These are phyloP conservation scores for Aspergillus campestris DNA, from an alignment of 495 filamentous ascomycete species.

Conservation along the genomic window DNA sequence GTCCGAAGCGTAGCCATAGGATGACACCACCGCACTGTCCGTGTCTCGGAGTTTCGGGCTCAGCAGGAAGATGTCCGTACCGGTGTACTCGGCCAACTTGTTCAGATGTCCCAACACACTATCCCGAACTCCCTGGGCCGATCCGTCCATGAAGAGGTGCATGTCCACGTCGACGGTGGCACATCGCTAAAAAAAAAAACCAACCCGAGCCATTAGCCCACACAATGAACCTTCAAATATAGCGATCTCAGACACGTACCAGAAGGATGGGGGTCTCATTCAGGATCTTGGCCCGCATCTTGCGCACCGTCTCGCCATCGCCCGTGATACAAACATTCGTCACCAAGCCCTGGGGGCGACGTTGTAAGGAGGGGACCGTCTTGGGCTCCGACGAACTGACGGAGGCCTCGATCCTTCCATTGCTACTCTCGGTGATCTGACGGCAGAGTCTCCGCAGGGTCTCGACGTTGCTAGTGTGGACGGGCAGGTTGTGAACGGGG, in stretches of 20 bases:
- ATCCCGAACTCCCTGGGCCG: constrained; percentile 54
- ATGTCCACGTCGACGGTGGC: constrained; percentile 88
- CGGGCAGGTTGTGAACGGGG: constrained; percentile 75
- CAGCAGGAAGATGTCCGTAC: constrained; percentile 91
- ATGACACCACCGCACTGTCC: constrained; percentile 44
- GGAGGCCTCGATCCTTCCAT: constrained; percentile 64
- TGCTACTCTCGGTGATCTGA: constrained; percentile 63
- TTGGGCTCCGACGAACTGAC: constrained; percentile 80
- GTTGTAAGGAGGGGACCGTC: constrained; percentile 54
- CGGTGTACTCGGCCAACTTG: constrained; percentile 72
- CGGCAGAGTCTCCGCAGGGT: constrained; percentile 67
- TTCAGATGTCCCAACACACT: constrained; percentile 80
- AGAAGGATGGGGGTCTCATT: constrained; percentile 80
- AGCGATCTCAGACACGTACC: constrained; percentile 45
- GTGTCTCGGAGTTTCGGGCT: constrained; percentile 60
- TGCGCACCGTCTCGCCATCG: constrained; percentile 70
- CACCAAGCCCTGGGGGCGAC: constrained; percentile 63
- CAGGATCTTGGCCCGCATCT: constrained; percentile 75
- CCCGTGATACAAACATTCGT: constrained; percentile 88
- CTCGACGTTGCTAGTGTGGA: constrained; percentile 77
- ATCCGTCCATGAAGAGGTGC: constrained; percentile 69
- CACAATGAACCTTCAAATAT: constrained; percentile 6
- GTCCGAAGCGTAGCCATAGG: constrained; percentile 59
- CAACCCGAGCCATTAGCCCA: constrained; percentile 4
- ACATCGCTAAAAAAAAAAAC: constrained; percentile 59